Evolutionary conservation across 1,284 basidiomycete genomes (phyloP), one percentile per base, ranked within the genome.

Genomic region (Puccinia novopanici): DNA sequence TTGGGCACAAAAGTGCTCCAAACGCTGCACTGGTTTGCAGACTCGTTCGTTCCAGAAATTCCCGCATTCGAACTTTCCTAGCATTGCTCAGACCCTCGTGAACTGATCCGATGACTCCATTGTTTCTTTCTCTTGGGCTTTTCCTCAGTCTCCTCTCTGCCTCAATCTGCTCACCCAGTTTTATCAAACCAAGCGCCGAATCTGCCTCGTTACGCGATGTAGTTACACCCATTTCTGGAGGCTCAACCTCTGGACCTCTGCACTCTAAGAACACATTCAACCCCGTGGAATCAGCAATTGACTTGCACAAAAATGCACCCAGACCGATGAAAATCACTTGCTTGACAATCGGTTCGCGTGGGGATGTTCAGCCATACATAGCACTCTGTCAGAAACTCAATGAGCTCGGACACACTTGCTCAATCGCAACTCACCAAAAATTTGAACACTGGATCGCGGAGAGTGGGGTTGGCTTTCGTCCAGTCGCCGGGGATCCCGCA

Each of bases 361-460:
- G 91, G 59, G 91, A 92, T 83, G 90, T 92, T 0, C 91, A 91
- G 84, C 91, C 91, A 0, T 92, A 90, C 83, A 86, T 92, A n/a
- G 90, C 91, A 0, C 86, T 92, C 0, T 90, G 89, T 8, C 87
- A 89, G 78, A 85, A 87, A 19, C 86, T 92, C 0, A 84, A 88
- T 24, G 85, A 86, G 57, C 86, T 89, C 82, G 89, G 89, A 0
- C 91, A 92, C 84, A 87, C 89, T 5, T 88, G 92, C 42, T 88
- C 91, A 4, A 89, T 92, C 45, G 91, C 90, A 0, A 90, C 91
- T 0, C 91, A 92, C 83, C 88, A 87, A 77, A 89, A 89, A 19
- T 92, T 91, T 84, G 86, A 87, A 19, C 84, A 87, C 12, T 90
- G 91, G 84, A 89, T 92, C 54, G 84, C 82, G 15, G 87, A 88